Conservation (phyloP, 106 monocot genomes). For the Acorus calamus region DNA sequence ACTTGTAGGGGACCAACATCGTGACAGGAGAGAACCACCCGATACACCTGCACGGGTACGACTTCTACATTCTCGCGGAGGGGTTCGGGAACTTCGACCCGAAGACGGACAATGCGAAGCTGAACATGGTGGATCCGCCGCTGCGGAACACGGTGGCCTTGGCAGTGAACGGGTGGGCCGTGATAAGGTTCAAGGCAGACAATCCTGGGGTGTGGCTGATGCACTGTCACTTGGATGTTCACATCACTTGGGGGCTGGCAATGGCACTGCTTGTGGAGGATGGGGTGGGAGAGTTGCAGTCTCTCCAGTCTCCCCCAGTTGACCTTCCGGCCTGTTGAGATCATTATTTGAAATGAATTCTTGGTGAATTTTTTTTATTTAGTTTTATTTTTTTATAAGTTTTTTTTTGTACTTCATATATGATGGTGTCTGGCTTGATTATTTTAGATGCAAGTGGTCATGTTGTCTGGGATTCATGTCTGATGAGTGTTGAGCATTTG, state of each 20-base stretch:
- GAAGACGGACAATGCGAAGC: conserved; percentile 26
- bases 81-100: conserved; percentile 62
- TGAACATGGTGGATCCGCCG: conserved; percentile 52
- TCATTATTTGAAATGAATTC: too few relatives aligned
- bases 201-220: conserved; percentile 64
- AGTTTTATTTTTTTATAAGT: too few relatives aligned
- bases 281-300: conserved; percentile 38
- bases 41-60: conserved; percentile 59
- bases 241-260: conserved; percentile 55
- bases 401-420: too few relatives aligned
- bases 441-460: too few relatives aligned
- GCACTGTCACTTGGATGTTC: conserved; percentile 64
- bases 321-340: conserved; percentile 42
- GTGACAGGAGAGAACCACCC: conserved; percentile 50
- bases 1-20: conserved; percentile 24
- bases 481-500: too few relatives aligned
- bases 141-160: conserved; percentile 49
- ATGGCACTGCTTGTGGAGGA: conserved; percentile 60
- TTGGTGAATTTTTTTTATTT: too few relatives aligned
- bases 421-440: too few relatives aligned
- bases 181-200: conserved; percentile 52
- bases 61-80: conserved; percentile 49
- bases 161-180: conserved; percentile 53
- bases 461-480: too few relatives aligned
- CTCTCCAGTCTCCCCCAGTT: conserved; percentile 26